Evolutionary conservation across 169 alveolate genomes (phyloP), one percentile per base, ranked within the genome.

Genomic region (Cryptosporidium canis): DNA sequence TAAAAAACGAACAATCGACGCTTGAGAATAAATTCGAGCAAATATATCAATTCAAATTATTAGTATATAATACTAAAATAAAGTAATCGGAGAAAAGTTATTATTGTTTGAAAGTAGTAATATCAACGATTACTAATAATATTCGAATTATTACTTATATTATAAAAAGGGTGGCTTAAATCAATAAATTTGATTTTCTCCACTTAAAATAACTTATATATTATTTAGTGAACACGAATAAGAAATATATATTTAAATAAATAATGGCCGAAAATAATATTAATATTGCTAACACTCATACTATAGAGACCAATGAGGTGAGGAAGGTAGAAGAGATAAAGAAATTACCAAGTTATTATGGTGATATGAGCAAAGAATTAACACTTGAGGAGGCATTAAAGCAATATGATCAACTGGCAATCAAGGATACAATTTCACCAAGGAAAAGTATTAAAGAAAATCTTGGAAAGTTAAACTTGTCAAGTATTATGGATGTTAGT

Each of bases 391-490:
- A 61, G 24, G 87, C 87, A n/a, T 35, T 77, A 56, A 43, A 58
- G 11, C 70, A 61, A 55, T 61, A 58, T 61, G 87, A 77, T 3
- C 29, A 31, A 58, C 51, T 77, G 18, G 58, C 31, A 27, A 39
- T 53, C 7, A 77, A 77, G 18, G 87, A 77, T 39, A 77, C 87
- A 58, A 77, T 77, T 29, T 58, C 77, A 11, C 87, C 87, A 24
- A 77, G 29, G 58, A 77, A 58, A 27, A 55, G 67, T 33, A 77
- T 77, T 35, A 77, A 77, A 58, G 77, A 77, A 24, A 39, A 61
- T 29, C 37, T 27, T 27, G 66, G 53, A 14, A 55, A 55, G 18
- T n/a, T 77, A 27, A 58, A 55, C 21, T 27, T 44, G 58, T 43
- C 56, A 44, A 37, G 64, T 21, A 41, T 77, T 11, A 8, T 65